Base-by-base conservation (phyloP, 1,284 basidiomycete genomes). In the Sanghuangporus weigelae region DNA sequence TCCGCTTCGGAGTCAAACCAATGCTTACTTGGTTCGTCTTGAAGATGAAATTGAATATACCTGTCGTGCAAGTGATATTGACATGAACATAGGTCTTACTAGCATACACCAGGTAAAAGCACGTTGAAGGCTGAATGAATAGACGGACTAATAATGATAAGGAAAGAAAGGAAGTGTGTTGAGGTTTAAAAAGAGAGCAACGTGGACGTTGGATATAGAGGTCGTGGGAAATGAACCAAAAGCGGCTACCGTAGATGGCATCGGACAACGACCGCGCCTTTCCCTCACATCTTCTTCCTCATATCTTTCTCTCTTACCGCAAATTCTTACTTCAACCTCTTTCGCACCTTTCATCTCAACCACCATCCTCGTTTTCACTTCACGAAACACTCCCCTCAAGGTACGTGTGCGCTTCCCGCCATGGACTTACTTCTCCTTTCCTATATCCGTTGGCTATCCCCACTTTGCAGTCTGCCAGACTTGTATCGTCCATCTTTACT, bases 271-370 rank as follows among this genome's bases (percentile, higher is more conserved):
- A 60, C 44, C 58, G 58, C 58, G 58, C 35, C 49, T 49, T 49
- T 51, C 40, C 44, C 44, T 59, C 35, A 48, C 36, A n/a, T 35
- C 53, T 57, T 38, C 54, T 44, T 44, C 44, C 40, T 38, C 42
- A 46, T 38, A 54, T 62, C 60, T 62, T 48, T 46, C 44, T 57
- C 53, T 44, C 44, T 54, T 44, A 49, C 59, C 36, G 31, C 59
- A 35, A 53, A 31, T 4, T 46, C 44, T 46, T 46, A 11, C 21
- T 46, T 46, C 16, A 46, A 2, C 44, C 7, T 46, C 44, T 19
- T 46, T n/a, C 7, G 21, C n/a, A 19, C 44, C 40, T 42, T 42
- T 42, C 40, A n/a, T n/a, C 16, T 46, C 44, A 7, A 8, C 16
- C 44, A 16, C 16, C 21, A n/a, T 19, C 16, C 44, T n/a, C 16